Conservation (phyloP, 1,139 yeast species). For the Geotrichum candidum region DNA sequence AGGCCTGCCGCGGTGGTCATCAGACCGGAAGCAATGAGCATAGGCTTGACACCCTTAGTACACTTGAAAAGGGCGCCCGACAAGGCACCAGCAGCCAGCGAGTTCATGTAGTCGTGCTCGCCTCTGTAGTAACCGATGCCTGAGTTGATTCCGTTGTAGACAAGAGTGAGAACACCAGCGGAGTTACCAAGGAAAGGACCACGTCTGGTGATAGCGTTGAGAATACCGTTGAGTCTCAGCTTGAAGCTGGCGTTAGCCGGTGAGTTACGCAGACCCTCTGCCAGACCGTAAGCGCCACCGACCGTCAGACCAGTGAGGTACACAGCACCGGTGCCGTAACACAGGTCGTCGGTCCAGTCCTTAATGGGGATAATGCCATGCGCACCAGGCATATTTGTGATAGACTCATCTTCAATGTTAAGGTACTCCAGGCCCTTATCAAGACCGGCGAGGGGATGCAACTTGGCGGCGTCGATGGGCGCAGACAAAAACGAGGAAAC, state of each 20-base stretch:
- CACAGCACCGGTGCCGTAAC: slow-evolving; percentile 96
- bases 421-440: slow-evolving; percentile 80
- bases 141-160: slow-evolving; percentile 80
- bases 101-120: slow-evolving; percentile 78
- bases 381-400: slow-evolving; percentile 72
- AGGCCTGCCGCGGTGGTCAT: slow-evolving; percentile 87
- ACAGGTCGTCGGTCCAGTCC: slow-evolving; percentile 94
- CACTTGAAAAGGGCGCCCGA: slow-evolving; percentile 90
- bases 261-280: slow-evolving; percentile 74
- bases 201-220: slow-evolving; percentile 87
- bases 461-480: slow-evolving; percentile 63
- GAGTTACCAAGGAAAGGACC: slow-evolving; percentile 95
- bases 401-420: slow-evolving; percentile 79
- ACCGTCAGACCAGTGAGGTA: slow-evolving; percentile 72
- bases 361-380: slow-evolving; percentile 89
- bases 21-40: slow-evolving; percentile 79
- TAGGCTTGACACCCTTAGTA: slow-evolving; percentile 77
- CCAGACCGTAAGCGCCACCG: slow-evolving; percentile 86
- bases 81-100: slow-evolving; percentile 82
- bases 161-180: slow-evolving; percentile 88
- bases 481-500: slow-evolving; percentile 59
- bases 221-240: slow-evolving; percentile 77
- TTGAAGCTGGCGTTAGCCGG: slow-evolving; percentile 70
- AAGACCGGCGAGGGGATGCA: slow-evolving; percentile 93
- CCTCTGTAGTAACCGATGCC: slow-evolving; percentile 74